Conservation (phyloP, 495 filamentous ascomycete species). For the Neurospora hispaniola region DNA sequence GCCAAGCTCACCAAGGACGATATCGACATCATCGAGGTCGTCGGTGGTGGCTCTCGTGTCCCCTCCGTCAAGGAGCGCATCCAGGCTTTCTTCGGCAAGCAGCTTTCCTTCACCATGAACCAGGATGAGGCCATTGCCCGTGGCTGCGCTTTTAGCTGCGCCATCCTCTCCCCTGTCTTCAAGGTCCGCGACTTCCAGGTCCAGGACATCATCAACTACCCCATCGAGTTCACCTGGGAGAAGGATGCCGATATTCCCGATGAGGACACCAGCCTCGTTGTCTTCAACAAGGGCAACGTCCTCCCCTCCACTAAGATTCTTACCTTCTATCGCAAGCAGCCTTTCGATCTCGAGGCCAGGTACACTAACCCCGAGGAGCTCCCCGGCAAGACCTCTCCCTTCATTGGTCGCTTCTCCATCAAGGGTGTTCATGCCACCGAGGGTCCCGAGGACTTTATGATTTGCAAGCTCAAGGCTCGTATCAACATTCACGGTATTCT, state of each 20-base stretch:
- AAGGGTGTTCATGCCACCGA: conserved; percentile 74
- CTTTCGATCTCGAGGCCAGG: conserved; percentile 91
- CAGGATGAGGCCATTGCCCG: conserved; percentile 96
- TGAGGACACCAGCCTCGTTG: conserved; percentile 93
- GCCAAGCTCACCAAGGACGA: conserved; percentile 83
- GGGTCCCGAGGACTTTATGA: conserved; percentile 88
- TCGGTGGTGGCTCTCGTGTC: conserved; percentile 92
- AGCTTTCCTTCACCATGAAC: conserved; percentile 92
- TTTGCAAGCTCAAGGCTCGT: conserved; percentile 98
- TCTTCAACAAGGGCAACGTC: conserved; percentile 96
- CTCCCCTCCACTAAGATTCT: conserved; percentile 99
- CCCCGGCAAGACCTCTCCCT: conserved; percentile 86
- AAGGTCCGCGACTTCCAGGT: conserved; percentile 96
- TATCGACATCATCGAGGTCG: conserved; percentile 88
- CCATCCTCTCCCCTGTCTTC: conserved; percentile 96
- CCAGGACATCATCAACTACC: conserved; percentile 95
- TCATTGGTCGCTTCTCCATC: conserved; percentile 93
- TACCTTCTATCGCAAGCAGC: conserved; percentile 97
- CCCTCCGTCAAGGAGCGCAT: conserved; percentile 86
- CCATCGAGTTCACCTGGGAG: conserved; percentile 99
- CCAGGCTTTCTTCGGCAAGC: conserved; percentile 82
- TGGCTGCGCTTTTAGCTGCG: conserved; percentile 95
- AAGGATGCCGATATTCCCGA: conserved; percentile 97
- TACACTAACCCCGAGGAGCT: conserved; percentile 80
- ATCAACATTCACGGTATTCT: conserved; percentile 94